Conservation (phyloP, 352 stramenopile genomes). For the Phytophthora sojae region DNA sequence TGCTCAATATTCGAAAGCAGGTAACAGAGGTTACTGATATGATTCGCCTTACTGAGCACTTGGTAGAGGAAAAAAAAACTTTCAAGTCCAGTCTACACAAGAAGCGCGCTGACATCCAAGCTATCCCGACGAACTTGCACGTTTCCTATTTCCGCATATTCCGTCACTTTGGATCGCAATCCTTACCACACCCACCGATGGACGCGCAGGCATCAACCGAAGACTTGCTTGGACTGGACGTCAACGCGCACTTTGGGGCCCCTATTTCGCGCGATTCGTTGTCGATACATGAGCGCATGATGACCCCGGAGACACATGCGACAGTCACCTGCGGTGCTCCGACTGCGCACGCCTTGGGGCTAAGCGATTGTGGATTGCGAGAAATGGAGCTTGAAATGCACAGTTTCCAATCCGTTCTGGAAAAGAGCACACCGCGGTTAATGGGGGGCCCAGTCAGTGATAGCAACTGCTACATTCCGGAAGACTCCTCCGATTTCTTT, state of each 20-base stretch:
- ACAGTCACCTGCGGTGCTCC: constrained; percentile 85
- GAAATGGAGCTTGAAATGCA: constrained; percentile 89
- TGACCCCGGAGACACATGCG: constrained; percentile 65
- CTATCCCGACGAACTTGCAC: constrained; percentile 85
- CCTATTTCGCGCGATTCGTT: constrained; percentile 18
- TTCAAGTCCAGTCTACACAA: constrained; percentile 90
- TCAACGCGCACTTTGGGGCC: constrained; percentile 16
- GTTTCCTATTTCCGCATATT: constrained; percentile 88
- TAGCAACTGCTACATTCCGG: constrained; percentile 46
- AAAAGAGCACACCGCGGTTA: constrained; percentile 64
- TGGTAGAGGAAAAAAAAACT: constrained; percentile 76
- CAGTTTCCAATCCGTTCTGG: constrained; percentile 62
- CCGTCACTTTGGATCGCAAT: constrained; percentile 56
- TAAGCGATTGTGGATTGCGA: constrained; percentile 76
- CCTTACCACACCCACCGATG: constrained; percentile 14
- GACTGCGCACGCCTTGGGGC: constrained; percentile 81
- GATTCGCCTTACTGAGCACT: constrained; percentile 68
- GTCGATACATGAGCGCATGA: constrained; percentile 48
- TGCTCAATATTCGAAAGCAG: constrained; percentile 72
- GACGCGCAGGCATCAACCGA: constrained; percentile 53
- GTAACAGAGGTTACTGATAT: constrained; percentile 69
- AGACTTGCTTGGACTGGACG: constrained; percentile 61
- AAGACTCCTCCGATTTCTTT: constrained; percentile 60
- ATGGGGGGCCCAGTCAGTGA: constrained; percentile 39
- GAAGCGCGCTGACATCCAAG: constrained; percentile 82